A percentile compares a stretch with the other conserved stretches of the same genome.
phyloP scores from a whole-genome alignment of 306 rosid genomes.

The Dryas drummondii region DNA sequence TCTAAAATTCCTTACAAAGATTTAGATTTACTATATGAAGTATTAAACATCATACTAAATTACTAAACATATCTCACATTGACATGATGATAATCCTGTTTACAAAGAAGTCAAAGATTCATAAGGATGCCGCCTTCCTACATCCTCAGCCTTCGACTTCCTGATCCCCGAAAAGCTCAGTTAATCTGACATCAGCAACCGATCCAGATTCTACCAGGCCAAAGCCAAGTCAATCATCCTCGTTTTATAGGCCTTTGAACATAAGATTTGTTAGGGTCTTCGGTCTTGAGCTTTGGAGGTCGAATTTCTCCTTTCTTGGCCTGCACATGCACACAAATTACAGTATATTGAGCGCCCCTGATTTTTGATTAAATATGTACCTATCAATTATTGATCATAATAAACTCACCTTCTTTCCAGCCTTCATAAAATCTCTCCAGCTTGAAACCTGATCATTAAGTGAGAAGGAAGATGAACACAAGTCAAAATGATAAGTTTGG shows the following conservation, averaged over 20 bases:
- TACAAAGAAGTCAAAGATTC: conserved; percentile 28
- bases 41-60: conserved; percentile 20
- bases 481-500: background rate
- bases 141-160: conserved; percentile 19
- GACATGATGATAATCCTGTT: conserved; percentile 7
- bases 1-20: background rate
- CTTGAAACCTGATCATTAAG: conserved; percentile 80
- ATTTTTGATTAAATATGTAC: background rate
- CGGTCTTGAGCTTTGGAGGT: conserved; percentile 97
- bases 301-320: conserved; percentile 92
- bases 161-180: conserved; percentile 11
- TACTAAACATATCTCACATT: conserved; percentile 3
- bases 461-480: background rate
- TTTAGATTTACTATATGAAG: background rate
- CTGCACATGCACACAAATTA: conserved; percentile 38
- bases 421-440: conserved; percentile 98
- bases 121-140: conserved; percentile 33
- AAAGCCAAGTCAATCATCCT: conserved; percentile 47
- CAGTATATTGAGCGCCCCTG: background rate
- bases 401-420: conserved; percentile 90
- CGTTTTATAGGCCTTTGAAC: conserved; percentile 96
- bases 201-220: conserved; percentile 10
- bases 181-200: conserved; percentile 1
- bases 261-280: conserved; percentile 95
- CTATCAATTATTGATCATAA: background rate